phyloP scores from a whole-genome alignment of 768 basidiomycete genomes.

The Psilocybe azurescens region DNA sequence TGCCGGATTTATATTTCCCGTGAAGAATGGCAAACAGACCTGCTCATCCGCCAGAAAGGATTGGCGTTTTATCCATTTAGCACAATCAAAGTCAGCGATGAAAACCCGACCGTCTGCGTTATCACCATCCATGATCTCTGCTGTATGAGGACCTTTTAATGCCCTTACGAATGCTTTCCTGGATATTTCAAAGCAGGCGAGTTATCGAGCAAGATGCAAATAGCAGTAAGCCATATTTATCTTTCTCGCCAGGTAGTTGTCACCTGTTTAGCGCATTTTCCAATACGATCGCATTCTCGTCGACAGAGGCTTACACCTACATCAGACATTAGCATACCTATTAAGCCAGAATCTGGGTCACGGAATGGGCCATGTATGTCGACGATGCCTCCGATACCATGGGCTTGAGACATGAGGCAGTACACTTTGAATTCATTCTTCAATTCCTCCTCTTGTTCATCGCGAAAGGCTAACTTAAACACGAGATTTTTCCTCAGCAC shows the following conservation, averaged over 20 bases:
- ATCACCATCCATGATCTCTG: slow-evolving; percentile 30
- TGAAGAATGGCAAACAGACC: too few relatives aligned
- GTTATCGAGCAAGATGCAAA: not conserved
- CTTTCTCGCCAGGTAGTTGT: not conserved
- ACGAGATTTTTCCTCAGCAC: not conserved
- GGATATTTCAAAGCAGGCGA: not conserved
- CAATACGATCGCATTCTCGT: not conserved
- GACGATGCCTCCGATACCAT: not conserved
- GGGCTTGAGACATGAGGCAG: not conserved
- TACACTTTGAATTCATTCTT: slow-evolving; percentile 7
- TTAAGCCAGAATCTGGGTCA: not conserved
- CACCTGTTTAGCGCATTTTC: not conserved
- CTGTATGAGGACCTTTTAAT: slow-evolving; percentile 27
- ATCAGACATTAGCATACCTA: slow-evolving; percentile 7
- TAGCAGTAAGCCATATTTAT: not conserved
- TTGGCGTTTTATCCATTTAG: not conserved
- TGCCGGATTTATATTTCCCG: too few relatives aligned
- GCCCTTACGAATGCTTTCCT: slow-evolving; percentile 20
- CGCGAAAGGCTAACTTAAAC: slow-evolving; percentile 11
- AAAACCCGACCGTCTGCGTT: slow-evolving; percentile 19
- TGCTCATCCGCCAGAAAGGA: too few relatives aligned
- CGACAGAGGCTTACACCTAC: not conserved
- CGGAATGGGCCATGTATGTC: slow-evolving; percentile 5
- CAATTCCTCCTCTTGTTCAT: not conserved
- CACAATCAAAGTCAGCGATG: slow-evolving; percentile 33